Percentiles rank a stretch among this genome's conserved stretches.
Conservation (phyloP, 805 yeast species). For the Grigorovia humatica region DNA sequence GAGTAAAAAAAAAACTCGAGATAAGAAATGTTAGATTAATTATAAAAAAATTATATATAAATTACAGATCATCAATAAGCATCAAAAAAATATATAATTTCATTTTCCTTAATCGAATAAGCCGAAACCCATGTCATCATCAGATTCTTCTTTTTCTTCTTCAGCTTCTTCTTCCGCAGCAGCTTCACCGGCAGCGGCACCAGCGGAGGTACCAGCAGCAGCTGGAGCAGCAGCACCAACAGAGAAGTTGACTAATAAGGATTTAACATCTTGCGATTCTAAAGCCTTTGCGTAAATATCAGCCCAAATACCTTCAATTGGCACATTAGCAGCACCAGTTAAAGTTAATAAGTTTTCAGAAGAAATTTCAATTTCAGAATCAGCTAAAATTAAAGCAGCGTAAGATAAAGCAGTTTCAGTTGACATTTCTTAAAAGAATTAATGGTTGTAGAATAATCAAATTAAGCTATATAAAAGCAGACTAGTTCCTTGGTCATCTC, state of each 20-base stretch:
- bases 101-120: slow-evolving; percentile 59
- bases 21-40: not conserved
- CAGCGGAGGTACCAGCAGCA: slow-evolving; percentile 36
- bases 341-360: slow-evolving; percentile 66
- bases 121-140: slow-evolving; percentile 87
- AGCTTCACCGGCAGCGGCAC: slow-evolving; percentile 42
- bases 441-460: slow-evolving; percentile 24
- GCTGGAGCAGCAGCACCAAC: slow-evolving; percentile 30
- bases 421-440: slow-evolving; percentile 32
- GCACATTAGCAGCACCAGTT: slow-evolving; percentile 57
- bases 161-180: slow-evolving; percentile 49
- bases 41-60: not conserved
- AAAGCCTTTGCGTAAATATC: slow-evolving; percentile 74
- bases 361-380: slow-evolving; percentile 90
- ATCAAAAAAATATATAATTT: not conserved
- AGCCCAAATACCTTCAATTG: slow-evolving; percentile 70
- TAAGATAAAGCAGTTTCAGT: slow-evolving; percentile 84
- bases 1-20: not conserved
- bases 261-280: slow-evolving; percentile 62
- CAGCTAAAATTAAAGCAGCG: slow-evolving; percentile 98
- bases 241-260: slow-evolving; percentile 42
- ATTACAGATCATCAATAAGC: not conserved
- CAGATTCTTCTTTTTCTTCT: slow-evolving; percentile 56
- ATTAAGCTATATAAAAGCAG: slow-evolving; percentile 29
- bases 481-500: slow-evolving; percentile 25